Conservation (phyloP, 805 yeast genomes). For the Saturnispora diversa region DNA sequence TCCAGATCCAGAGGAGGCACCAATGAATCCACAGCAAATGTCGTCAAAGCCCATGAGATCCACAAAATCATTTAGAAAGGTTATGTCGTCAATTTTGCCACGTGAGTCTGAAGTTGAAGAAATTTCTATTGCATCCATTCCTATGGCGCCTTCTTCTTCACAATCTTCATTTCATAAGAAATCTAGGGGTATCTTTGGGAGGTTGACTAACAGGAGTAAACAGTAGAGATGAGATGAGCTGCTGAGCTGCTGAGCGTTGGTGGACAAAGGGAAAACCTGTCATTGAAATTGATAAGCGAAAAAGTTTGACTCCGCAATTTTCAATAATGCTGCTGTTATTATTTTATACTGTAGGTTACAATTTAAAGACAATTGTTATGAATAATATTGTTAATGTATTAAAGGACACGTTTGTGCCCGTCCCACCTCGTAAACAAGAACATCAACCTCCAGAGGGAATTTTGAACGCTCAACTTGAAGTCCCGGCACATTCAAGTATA, state of each 20-base stretch:
- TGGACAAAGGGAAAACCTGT: too few species aligned
- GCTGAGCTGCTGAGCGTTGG: constrained; percentile 1
- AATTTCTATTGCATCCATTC: neutral
- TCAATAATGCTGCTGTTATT: neutral
- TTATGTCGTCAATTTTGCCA: constrained; percentile 1
- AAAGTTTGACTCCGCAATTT: too few species aligned
- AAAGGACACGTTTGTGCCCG: constrained; percentile 17
- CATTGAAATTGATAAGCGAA: too few species aligned
- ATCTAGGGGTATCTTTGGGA: constrained; percentile 3
- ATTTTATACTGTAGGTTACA: neutral
- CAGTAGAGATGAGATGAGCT: neutral
- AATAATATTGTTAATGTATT: neutral
- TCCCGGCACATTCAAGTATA: neutral
- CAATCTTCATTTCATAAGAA: neutral
- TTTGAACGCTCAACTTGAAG: constrained; percentile 13
- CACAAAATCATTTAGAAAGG: neutral
- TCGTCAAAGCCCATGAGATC: neutral
- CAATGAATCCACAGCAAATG: neutral
- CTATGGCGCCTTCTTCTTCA: constrained; percentile 1
- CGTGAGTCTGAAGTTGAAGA: neutral
- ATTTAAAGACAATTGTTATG: constrained; percentile 1
- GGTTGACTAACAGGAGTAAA: constrained; percentile 3
- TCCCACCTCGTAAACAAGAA: constrained; percentile 9
- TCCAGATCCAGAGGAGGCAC: neutral
- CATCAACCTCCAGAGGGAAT: constrained; percentile 3